A percentile compares a stretch with the other conserved stretches of the same genome.
Evolutionary conservation across 495 filamentous ascomycete genomes (phyloP).

Genomic region (Evernia prunastri): DNA sequence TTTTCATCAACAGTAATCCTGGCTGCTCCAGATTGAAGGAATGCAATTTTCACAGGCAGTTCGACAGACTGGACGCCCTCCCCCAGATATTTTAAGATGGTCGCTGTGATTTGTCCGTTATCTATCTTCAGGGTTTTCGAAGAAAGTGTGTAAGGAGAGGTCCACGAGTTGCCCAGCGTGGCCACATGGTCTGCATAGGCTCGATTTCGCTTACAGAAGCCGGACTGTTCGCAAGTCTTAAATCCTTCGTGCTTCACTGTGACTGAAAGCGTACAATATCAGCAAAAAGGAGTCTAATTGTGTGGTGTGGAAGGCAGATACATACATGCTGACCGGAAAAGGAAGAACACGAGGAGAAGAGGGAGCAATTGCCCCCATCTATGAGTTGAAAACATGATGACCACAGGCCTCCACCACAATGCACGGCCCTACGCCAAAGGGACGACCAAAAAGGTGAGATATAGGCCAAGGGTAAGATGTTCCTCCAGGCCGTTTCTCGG

Average conservation of each 20-base stretch:
- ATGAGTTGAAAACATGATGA: slow-evolving; percentile 30
- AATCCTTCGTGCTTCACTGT: slow-evolving; percentile 92
- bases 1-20: slow-evolving; percentile 87
- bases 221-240: slow-evolving; percentile 90
- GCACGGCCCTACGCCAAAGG: neutral
- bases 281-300: neutral
- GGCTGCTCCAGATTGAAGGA: slow-evolving; percentile 80
- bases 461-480: too few relatives aligned
- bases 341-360: slow-evolving; percentile 38
- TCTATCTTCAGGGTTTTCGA: slow-evolving; percentile 65
- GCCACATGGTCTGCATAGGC: slow-evolving; percentile 74
- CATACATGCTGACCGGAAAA: slow-evolving; percentile 49
- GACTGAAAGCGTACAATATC: slow-evolving; percentile 41
- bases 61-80: slow-evolving; percentile 58
- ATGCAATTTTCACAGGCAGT: slow-evolving; percentile 77
- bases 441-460: neutral
- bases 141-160: slow-evolving; percentile 73
- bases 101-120: slow-evolving; percentile 71
- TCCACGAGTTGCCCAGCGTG: slow-evolving; percentile 59
- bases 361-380: slow-evolving; percentile 52
- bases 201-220: slow-evolving; percentile 93
- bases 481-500: too few relatives aligned
- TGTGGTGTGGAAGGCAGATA: neutral
- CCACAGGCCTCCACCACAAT: neutral
- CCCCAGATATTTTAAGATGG: slow-evolving; percentile 66